These are phyloP conservation scores for Scutellaria minor DNA, from an alignment of 257 asterid species.

Conservation along the genomic window DNA sequence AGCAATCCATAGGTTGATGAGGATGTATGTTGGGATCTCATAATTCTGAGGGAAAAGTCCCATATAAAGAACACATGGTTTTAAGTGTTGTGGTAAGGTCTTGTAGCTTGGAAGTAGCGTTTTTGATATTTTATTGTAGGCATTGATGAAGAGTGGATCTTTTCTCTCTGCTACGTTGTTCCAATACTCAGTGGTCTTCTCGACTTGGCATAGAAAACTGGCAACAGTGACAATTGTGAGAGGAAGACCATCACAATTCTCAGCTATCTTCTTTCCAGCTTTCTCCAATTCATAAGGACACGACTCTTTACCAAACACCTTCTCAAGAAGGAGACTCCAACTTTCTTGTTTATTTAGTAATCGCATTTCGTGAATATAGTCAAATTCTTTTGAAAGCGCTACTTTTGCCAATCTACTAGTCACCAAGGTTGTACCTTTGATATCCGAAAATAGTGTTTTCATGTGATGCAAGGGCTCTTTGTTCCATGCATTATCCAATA, in stretches of 20 bases:
- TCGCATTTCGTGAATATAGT: not conserved
- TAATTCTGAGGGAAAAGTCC: constrained; percentile 1
- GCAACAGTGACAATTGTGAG: constrained; percentile 26
- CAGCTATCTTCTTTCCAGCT: not conserved
- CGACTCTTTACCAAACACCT: not conserved
- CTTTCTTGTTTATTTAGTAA: constrained; percentile 18
- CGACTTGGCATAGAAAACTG: not conserved
- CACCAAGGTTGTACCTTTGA: not conserved
- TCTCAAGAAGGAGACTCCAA: not conserved
- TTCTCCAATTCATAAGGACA: not conserved
- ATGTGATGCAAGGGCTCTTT: too few species aligned
- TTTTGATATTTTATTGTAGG: not conserved
- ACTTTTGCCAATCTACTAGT: not conserved
- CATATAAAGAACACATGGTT: constrained; percentile 18
- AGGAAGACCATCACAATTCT: constrained; percentile 33
- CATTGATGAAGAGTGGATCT: not conserved
- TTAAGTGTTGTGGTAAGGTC: constrained; percentile 26
- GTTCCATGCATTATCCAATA: constrained; percentile 6
- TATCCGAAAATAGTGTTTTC: not conserved
- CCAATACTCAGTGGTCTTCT: constrained; percentile 15
- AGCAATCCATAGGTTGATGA: constrained; percentile 8
- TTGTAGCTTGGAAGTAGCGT: constrained; percentile 30
- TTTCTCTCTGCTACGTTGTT: not conserved
- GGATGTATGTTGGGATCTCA: constrained; percentile 6
- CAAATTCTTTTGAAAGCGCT: not conserved